Evolutionary conservation across 1,139 yeast species (phyloP), one percentile per base, ranked within the genome.

Genomic region (Suhomyces wounanorum): DNA sequence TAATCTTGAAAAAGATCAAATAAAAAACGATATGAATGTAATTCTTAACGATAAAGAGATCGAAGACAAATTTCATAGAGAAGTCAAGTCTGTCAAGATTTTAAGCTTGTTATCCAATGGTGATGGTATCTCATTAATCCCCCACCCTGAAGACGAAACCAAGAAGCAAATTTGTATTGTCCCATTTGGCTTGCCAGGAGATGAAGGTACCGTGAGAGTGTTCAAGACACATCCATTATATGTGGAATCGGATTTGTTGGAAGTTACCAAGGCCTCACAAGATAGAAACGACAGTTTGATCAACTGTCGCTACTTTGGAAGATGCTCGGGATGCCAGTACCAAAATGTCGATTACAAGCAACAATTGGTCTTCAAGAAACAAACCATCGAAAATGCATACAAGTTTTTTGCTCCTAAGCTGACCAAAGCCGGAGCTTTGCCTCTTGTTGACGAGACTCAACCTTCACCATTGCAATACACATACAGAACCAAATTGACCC

Each of bases 401-500:
- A 81, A 82, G 56, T 87, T 78, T 65, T 86, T 89, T 66, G 95
- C 96, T 0, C 76, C 78, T 1, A 56, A 56, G 14, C 53, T 64
- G 44, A 66, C 83, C 48, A 51, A 50, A 0, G 63, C 73, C 43
- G 40, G 40, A 3, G 3, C 10, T 7, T 65, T 87, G 25, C 97
- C 97, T 0, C 72, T 63, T 9, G 74, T 94, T 31, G 77, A 77
- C 10, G 69, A 74, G 3, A 92, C 98, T 0, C 84, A 89, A 43
- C 83, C 87, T 4, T 88, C 96, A 3, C 99, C 99, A 3, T 70
- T 83, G 53, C 79, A 85, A 58, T 89, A 80, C 64, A 77, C 78
- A 43, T 94, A 94, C 69, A 77, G 99, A 65, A 94, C 99, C 0
- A 94, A 94, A 64, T 78, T 94, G 47, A 94, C 99, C 0, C 99